These are phyloP conservation scores for Thraustochytrium striatum DNA, from an alignment of 352 stramenopile genomes.

Conservation along the genomic window DNA sequence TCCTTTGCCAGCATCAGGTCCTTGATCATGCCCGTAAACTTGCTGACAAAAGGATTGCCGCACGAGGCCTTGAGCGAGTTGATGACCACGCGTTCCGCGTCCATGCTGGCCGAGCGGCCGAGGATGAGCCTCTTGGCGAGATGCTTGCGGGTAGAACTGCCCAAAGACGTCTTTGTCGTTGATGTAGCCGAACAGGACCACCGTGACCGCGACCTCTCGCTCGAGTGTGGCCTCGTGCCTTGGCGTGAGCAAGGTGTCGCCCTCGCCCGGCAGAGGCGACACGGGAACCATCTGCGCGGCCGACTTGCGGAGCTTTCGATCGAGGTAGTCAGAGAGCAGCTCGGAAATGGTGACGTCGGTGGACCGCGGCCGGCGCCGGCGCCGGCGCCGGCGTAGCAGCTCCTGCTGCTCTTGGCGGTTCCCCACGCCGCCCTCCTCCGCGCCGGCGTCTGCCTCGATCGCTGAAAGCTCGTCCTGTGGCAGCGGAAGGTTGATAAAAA, in stretches of 20 bases:
- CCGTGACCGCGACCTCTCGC: slow-evolving; percentile 5
- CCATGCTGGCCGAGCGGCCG: neutral
- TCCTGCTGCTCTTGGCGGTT: neutral
- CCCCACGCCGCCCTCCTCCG: neutral
- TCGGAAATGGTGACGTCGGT: slow-evolving; percentile 32
- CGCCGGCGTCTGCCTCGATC: neutral
- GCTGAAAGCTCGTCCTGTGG: neutral
- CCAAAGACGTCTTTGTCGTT: slow-evolving; percentile 47
- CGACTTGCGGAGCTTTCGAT: slow-evolving; percentile 31
- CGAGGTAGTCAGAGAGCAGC: slow-evolving; percentile 31
- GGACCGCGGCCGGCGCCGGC: neutral
- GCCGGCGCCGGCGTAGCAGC: neutral
- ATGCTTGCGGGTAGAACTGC: slow-evolving; percentile 30
- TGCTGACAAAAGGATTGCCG: slow-evolving; percentile 20
- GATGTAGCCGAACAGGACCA: slow-evolving; percentile 34
- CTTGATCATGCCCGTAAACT: slow-evolving; percentile 48
- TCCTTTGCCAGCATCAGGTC: slow-evolving; percentile 19
- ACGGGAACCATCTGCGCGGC: slow-evolving; percentile 18
- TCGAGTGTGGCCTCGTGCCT: slow-evolving; percentile 8
- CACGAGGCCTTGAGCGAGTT: neutral
- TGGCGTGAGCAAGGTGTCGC: neutral
- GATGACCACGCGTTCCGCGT: slow-evolving; percentile 32
- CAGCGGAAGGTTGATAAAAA: slow-evolving; percentile 39
- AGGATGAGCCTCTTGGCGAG: slow-evolving; percentile 42
- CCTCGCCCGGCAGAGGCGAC: neutral